Evolutionary conservation across 1,284 basidiomycete genomes (phyloP), one percentile per base, ranked within the genome.

Genomic region (Pseudozyma sp.): DNA sequence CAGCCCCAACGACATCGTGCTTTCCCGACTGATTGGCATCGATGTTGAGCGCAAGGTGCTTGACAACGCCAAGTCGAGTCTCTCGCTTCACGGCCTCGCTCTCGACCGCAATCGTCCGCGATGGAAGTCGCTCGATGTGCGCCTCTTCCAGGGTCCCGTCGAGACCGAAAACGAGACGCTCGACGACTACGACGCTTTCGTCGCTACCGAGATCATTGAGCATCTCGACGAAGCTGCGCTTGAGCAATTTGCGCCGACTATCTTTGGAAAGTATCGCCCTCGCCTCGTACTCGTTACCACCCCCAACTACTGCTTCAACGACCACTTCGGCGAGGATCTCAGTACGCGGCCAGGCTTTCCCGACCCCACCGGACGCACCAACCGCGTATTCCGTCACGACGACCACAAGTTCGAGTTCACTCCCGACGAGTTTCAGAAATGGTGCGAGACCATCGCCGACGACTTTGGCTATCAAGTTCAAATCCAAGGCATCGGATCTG

Each of bases 321-420:
- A 88, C 17, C 91, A 93, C 45, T 97, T 96, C 86, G 78, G 83
- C 37, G 24, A 63, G 13, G 64, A 75, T 17, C 68, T 75, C 48
- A 54, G 30, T 45, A 75, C 72, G 4, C 81, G 83, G 14, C 75
- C 78, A n/a, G 69, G 92, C 0, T 91, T 87, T 80, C 87, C 85
- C 0, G 94, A 97, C 84, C 90, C 93, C 6, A 94, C 93, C 0
- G 85, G 89, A 47, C 88, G 93, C n/a, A 88, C 88, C 7, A 79
- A 85, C 48, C 85, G 88, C 10, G 84, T 87, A 24, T 89, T 88
- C 83, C 81, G 95, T 60, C 91, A 97, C 82, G 84, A 87, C 19
- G 94, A 97, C 80, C 95, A 97, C 85, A 93, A 95, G 82, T 93
- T 96, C 78, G 94, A 97, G 85, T 96, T 93, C 92, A 96, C 93